These are phyloP conservation scores for Suaeda aralocaspica DNA, from an alignment of 148 eudicot species.

Conservation along the genomic window DNA sequence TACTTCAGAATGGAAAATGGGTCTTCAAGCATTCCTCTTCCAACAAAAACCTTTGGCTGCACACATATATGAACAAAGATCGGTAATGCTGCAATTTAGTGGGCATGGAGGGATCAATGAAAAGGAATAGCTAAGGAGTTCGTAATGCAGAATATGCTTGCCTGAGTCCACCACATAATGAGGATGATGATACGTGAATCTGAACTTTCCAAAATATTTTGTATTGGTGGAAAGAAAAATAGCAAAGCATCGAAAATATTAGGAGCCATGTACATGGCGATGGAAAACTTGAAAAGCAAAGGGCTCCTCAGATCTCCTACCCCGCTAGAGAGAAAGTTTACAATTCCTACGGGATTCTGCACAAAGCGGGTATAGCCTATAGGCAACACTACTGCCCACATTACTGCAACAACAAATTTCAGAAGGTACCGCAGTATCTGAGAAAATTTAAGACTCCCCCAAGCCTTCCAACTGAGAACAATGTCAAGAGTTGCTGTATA, in stretches of 20 bases:
- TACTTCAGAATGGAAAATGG: slow-evolving; percentile 85
- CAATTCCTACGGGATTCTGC: slow-evolving; percentile 58
- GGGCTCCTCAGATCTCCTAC: slow-evolving; percentile 51
- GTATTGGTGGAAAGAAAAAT: slow-evolving; percentile 66
- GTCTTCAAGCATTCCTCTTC: slow-evolving; percentile 99
- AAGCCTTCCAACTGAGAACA: slow-evolving; percentile 80
- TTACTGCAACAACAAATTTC: slow-evolving; percentile 70
- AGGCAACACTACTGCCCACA: slow-evolving; percentile 91
- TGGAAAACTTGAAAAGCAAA: slow-evolving; percentile 55
- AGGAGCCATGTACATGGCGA: slow-evolving; percentile 80
- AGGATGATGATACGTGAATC: slow-evolving; percentile 61
- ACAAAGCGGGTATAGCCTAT: slow-evolving; percentile 62
- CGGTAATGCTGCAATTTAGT: slow-evolving; percentile 1
- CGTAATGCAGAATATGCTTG: slow-evolving; percentile 31
- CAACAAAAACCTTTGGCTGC: slow-evolving; percentile 94
- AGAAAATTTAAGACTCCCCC: slow-evolving; percentile 82
- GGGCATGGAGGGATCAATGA: not conserved
- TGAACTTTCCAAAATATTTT: slow-evolving; percentile 77
- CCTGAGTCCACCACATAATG: slow-evolving; percentile 99
- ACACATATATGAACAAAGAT: slow-evolving; percentile 15
- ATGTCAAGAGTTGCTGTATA: slow-evolving; percentile 83
- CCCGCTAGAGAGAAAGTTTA: slow-evolving; percentile 64
- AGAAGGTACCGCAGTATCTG: slow-evolving; percentile 84
- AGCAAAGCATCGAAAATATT: slow-evolving; percentile 63
- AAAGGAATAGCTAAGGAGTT: not conserved